Conservation (phyloP, 2,329 filamentous ascomycete genomes). For the Pseudogymnoascus sp. region DNA sequence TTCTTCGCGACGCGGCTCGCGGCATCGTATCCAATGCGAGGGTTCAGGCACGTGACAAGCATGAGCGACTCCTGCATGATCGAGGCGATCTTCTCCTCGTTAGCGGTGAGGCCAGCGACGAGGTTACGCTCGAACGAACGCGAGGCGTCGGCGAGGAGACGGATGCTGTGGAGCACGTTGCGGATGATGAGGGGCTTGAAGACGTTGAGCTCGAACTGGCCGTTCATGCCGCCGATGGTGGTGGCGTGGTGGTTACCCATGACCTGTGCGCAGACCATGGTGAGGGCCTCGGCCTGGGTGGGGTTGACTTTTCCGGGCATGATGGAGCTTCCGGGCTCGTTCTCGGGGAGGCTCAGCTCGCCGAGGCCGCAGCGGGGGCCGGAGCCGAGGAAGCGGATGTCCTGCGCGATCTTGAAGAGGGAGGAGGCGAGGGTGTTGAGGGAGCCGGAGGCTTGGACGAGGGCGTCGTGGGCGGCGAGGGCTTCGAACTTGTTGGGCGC, state of each 20-base stretch:
- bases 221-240: constrained; percentile 92
- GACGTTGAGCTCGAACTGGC: constrained; percentile 97
- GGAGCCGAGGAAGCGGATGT: constrained; percentile 93
- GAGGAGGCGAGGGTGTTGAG: constrained; percentile 89
- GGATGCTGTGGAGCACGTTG: constrained; percentile 87
- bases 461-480: constrained; percentile 88
- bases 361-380: constrained; percentile 93
- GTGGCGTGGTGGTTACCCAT: constrained; percentile 95
- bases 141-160: constrained; percentile 88
- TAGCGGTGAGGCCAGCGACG: constrained; percentile 78
- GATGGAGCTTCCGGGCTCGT: constrained; percentile 95
- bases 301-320: constrained; percentile 99
- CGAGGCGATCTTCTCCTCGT: constrained; percentile 83
- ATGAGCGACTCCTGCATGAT: constrained; percentile 96
- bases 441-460: constrained; percentile 87
- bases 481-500: constrained; percentile 99
- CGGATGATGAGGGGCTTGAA: constrained; percentile 97
- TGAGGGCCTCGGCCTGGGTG: constrained; percentile 94
- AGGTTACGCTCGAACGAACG: constrained; percentile 91
- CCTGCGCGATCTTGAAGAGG: constrained; percentile 96
- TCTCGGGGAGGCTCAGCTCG: constrained; percentile 89
- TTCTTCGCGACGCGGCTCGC: constrained; percentile 97
- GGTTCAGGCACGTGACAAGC: constrained; percentile 96
- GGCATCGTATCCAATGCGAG: constrained; percentile 96
- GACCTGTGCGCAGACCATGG: constrained; percentile 95